These are phyloP conservation scores for Chytriomyces sp. DNA, from an alignment of 192 early-diverging fungal genomes.

Conservation along the genomic window DNA sequence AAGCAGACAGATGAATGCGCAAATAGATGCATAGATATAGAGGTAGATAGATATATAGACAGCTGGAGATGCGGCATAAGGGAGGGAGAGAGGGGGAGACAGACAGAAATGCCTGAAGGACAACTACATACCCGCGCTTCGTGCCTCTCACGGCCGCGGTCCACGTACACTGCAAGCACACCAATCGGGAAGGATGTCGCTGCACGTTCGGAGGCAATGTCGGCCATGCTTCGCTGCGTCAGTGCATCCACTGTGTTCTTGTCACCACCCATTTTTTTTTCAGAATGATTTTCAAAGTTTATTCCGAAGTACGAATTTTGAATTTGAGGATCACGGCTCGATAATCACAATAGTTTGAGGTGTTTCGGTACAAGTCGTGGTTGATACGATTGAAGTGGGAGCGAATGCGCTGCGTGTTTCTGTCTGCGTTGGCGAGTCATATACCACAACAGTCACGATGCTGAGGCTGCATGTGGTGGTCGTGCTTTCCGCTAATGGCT, in stretches of 20 bases:
- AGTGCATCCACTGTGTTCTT: background rate
- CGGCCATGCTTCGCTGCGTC: conserved; percentile 1
- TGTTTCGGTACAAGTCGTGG: background rate
- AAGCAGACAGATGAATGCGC: conserved; percentile 40
- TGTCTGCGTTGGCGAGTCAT: background rate
- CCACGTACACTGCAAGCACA: conserved; percentile 82
- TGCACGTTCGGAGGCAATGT: conserved; percentile 74
- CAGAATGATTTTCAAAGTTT: background rate
- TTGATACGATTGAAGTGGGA: background rate
- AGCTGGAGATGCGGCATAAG: too few relatives aligned
- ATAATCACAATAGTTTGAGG: background rate
- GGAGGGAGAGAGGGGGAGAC: too few relatives aligned
- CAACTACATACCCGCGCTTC: conserved; percentile 62
- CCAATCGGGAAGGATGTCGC: conserved; percentile 77
- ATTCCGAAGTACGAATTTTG: background rate
- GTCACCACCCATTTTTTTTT: too few relatives aligned
- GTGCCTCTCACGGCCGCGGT: conserved; percentile 71
- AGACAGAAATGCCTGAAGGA: conserved; percentile 22
- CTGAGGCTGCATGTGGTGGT: background rate
- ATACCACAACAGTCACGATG: background rate
- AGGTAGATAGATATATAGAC: too few relatives aligned
- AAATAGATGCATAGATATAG: background rate
- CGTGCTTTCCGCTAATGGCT: background rate
- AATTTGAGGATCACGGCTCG: background rate
- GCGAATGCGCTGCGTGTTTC: background rate